A percentile compares a stretch with the other conserved stretches of the same genome.
Evolutionary conservation across 768 basidiomycete species (phyloP).

Genomic region (Lyophyllum atratum): DNA sequence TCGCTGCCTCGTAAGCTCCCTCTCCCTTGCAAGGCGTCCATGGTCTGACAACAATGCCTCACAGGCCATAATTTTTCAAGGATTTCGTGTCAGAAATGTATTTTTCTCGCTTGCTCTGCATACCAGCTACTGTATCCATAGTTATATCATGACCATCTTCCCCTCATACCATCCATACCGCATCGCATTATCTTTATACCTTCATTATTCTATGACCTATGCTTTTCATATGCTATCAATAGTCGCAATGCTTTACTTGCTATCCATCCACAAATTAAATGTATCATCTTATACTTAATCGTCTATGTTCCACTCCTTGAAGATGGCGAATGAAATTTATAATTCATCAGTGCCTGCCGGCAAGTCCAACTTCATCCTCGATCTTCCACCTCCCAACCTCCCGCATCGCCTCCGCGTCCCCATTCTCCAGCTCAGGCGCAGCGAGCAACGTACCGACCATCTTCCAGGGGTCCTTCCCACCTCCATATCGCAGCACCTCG

Average conservation of each 20-base stretch:
- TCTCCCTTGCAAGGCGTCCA: background rate
- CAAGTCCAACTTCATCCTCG: conserved; percentile 66
- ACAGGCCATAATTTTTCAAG: background rate
- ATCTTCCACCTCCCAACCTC: conserved; percentile 90
- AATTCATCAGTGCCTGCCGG: conserved; percentile 56
- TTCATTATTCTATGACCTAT: conserved; percentile 4
- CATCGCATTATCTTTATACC: conserved; percentile 10
- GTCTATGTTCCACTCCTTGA: background rate
- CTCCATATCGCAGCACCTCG: conserved; percentile 79
- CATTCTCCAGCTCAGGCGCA: conserved; percentile 62
- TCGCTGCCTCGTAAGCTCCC: conserved; percentile 19
- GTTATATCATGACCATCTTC: background rate
- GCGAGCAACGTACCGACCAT: conserved; percentile 80
- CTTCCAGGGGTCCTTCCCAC: conserved; percentile 91
- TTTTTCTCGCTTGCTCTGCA: background rate
- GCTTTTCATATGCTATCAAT: conserved; percentile 8
- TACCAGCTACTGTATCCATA: conserved; percentile 14
- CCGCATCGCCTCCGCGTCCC: conserved; percentile 83
- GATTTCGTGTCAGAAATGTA: background rate
- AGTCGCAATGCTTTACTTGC: background rate
- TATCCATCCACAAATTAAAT: background rate
- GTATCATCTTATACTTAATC: background rate
- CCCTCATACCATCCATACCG: background rate
- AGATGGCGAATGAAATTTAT: background rate
- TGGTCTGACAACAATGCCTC: no score